A percentile compares a stretch with the other conserved stretches of the same genome.
phyloP scores from a whole-genome alignment of 805 yeast species.

The Kodamaea kakaduensis region DNA sequence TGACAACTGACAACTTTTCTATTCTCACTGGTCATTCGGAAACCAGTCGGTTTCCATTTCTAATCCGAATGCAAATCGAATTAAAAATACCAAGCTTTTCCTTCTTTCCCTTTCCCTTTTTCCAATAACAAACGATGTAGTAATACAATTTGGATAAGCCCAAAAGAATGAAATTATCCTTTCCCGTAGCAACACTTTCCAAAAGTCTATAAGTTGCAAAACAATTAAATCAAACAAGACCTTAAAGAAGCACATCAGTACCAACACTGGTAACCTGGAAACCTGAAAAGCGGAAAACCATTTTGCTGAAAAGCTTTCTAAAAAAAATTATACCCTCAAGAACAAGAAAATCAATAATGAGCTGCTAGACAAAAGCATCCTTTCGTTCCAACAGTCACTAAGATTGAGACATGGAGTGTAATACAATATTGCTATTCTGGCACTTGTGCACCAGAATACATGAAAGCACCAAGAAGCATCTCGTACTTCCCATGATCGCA shows the following conservation, averaged over 20 bases:
- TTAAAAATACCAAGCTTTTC: conserved; percentile 5
- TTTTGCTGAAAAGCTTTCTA: conserved; percentile 6
- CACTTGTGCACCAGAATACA: conserved; percentile 1
- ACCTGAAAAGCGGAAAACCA: conserved; percentile 8
- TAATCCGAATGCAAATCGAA: conserved; percentile 1
- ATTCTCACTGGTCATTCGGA: conserved; percentile 9
- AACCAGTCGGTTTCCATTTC: conserved; percentile 7
- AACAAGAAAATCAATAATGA: conserved; percentile 20
- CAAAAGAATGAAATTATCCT: conserved; percentile 15
- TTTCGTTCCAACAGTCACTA: conserved; percentile 17
- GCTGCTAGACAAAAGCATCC: conserved; percentile 21
- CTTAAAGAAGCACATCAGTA: conserved; percentile 7
- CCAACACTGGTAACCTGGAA: conserved; percentile 6
- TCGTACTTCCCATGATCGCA: too few species aligned
- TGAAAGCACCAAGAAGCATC: too few species aligned
- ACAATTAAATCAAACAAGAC: conserved; percentile 7
- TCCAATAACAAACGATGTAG: conserved; percentile 11
- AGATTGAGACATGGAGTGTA: conserved; percentile 26
- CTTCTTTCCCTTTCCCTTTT: conserved; percentile 7
- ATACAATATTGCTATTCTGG: conserved; percentile 8
- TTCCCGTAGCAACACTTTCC: conserved; percentile 10
- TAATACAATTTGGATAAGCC: conserved; percentile 14
- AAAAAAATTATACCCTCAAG: conserved; percentile 11
- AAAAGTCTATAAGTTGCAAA: conserved; percentile 10
- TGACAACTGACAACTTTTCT: conserved; percentile 21